Evolutionary conservation across 192 early-diverging fungal species (phyloP).

Genomic region (Backusella sp.): DNA sequence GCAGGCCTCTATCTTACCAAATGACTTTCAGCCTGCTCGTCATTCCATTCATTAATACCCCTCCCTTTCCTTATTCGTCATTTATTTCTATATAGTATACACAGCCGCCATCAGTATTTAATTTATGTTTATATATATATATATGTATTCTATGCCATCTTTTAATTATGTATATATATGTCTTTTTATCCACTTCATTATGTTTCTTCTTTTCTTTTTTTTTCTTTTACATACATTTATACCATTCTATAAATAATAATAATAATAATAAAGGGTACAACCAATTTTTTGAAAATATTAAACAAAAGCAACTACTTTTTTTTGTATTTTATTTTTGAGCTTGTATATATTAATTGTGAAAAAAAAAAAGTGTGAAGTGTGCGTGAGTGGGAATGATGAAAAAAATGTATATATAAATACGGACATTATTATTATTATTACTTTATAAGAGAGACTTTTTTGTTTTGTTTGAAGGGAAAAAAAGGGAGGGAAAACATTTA

Average conservation of each 20-base stretch:
- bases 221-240: not conserved
- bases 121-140: not conserved
- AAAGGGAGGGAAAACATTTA: not conserved
- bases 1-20: not conserved
- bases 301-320: not conserved
- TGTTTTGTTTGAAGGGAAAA: not conserved
- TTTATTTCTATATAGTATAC: not conserved
- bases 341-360: not conserved
- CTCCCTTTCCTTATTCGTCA: not conserved
- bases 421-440: not conserved
- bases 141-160: not conserved
- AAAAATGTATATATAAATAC: conserved; percentile 6
- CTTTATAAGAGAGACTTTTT: not conserved
- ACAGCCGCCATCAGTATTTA: not conserved
- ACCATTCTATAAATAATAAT: not conserved
- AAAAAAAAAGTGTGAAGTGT: not conserved
- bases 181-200: not conserved
- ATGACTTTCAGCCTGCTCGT: not conserved
- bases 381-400: conserved; percentile 4
- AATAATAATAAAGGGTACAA: not conserved
- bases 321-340: conserved; percentile 1
- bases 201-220: not conserved
- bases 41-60: conserved; percentile 2
- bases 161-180: conserved; percentile 2
- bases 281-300: not conserved